Evolutionary conservation across 2,329 filamentous ascomycete species (phyloP), one percentile per base, ranked within the genome.

Genomic region (Dothideomycetidae sp.): DNA sequence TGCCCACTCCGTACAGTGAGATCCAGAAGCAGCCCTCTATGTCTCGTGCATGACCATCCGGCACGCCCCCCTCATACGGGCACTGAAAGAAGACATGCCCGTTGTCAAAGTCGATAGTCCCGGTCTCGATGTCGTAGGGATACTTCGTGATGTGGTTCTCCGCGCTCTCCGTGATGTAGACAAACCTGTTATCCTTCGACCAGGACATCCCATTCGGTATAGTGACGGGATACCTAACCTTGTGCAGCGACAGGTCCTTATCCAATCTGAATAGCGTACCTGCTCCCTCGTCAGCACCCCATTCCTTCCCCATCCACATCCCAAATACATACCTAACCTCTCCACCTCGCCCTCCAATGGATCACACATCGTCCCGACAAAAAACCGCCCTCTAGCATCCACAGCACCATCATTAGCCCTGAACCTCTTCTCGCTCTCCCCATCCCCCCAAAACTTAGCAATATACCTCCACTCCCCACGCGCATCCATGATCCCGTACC

Each of bases 191-290:
- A 52, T 80, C 73, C 10, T 68, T 66, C 29, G 81, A 85, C 81
- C 82, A 93, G 46, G 79, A 78, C 34, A 86, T 75, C 33, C 81
- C 78, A 60, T 93, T 93, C 39, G 86, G 85, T 48, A 93, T 92
- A 21, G 70, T 78, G 39, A 54, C 48, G 35, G 66, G 63, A 37
- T 70, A 62, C 41, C 79, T 65, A 45, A 81, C 64, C 26, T 70
- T 67, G 48, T 73, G 66, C 44, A 78, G 64, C 17, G 63, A 65
- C 33, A 73, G 61, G 51, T 75, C 68, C 10, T 68, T 64, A 53
- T 78, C 70, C 50, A 93, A 77, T 41, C 79, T 70, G 60, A 80
- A 81, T 12, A 93, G 65, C 10, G 76, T 68, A 34, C 83, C 85
- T 79, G 59, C 18, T 26, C 4, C 19, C 19, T n/a, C 23, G 26